Evolutionary conservation across 2,329 filamentous ascomycete genomes (phyloP), one percentile per base, ranked within the genome.

Genomic region (Penicillium sp.): DNA sequence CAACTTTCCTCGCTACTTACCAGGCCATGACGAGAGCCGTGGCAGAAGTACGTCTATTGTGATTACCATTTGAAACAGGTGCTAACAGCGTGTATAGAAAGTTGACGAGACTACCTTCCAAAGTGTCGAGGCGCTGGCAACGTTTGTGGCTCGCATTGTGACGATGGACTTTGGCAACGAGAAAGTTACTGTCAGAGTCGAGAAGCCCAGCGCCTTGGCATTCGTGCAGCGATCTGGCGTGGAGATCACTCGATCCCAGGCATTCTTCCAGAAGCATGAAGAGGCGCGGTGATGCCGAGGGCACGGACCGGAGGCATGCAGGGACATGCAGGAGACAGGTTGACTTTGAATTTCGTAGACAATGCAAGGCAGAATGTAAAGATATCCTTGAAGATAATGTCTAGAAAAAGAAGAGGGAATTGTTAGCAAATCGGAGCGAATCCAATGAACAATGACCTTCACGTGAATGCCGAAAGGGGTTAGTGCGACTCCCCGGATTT

Each of bases 101-200:
- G 75, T 80, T 27, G 77, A 80, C 52, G 67, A 63, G 10, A 78
- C 77, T 5, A 65, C 71, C 2, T 81, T 78, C 61, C 71, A 77
- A 60, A 80, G 77, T 0, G 73, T 81, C 14, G 78, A 81, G 63
- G 75, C 78, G 5, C 63, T 80, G 46, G 78, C 77, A 27, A 77
- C 76, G 2, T 74, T 73, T 22, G 67, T 80, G 27, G 76, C 76
- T 27, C 71, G 70, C 44, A 75, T 74, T 48, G 73, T 71, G 36
- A 77, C 76, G 13, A 63, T 76, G 49, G 69, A 74, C 31, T 77
- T 75, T 58, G 70, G 65, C 9, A 71, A 79, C 48, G 69, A 74
- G 42, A 67, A 73, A 45, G 74, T 79, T 27, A 79, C 75, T 2
- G 76, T 80, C 4, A 63, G 60, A 40, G 73, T 78, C 18, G 75